phyloP scores from a whole-genome alignment of 2,329 filamentous ascomycete species.

The Capronia coronata region DNA sequence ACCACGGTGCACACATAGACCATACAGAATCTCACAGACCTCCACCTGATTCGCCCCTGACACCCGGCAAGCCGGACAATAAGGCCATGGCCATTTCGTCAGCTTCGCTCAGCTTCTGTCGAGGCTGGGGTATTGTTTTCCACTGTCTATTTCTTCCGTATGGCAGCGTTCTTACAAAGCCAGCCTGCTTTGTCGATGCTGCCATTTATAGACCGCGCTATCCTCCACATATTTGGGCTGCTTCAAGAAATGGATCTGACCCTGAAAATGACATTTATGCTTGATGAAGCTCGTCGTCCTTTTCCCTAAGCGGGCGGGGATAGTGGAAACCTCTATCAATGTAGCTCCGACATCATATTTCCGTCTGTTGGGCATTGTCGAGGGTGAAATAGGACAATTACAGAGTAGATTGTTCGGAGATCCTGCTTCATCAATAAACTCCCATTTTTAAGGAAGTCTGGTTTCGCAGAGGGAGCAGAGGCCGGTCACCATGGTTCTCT shows the following conservation, averaged over 20 bases:
- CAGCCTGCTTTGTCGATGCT: slow-evolving; percentile 3
- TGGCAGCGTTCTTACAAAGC: neutral
- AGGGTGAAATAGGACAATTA: no score
- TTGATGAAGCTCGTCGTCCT: no score
- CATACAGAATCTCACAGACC: neutral
- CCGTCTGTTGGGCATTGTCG: no score
- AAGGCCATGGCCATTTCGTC: no score
- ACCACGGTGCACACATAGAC: no score
- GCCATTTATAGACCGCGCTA: slow-evolving; percentile 12
- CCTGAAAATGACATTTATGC: neutral
- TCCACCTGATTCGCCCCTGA: neutral
- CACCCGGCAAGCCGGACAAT: no score
- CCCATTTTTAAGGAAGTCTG: no score
- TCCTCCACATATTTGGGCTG: slow-evolving; percentile 13
- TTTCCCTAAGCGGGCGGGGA: neutral
- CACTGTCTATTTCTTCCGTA: neutral
- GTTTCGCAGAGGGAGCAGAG: no score
- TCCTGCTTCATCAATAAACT: no score
- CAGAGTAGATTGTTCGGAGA: no score
- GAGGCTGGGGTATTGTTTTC: neutral
- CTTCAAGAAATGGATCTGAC: slow-evolving; percentile 5
- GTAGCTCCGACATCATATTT: neutral
- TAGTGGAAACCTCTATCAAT: neutral
- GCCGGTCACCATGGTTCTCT: no score
- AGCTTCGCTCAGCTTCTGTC: slow-evolving; percentile 5